These are phyloP conservation scores for Nigrograna mackinnonii DNA, from an alignment of 2,329 filamentous ascomycete species.

Conservation along the genomic window DNA sequence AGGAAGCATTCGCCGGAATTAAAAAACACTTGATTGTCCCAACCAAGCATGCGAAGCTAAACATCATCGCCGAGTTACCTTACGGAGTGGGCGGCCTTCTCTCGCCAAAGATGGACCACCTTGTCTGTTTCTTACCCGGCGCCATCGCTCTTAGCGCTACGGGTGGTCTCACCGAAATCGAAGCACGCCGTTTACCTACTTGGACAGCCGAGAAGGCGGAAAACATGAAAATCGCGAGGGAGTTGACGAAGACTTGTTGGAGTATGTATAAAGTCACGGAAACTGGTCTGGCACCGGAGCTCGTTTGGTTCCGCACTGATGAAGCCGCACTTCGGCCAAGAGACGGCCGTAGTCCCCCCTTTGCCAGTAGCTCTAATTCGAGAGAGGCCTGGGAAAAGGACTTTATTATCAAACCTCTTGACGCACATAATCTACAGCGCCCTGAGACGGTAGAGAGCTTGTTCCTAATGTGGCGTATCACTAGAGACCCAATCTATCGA, in stretches of 20 bases:
- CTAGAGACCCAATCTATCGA: slow-evolving; percentile 83
- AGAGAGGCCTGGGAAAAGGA: slow-evolving; percentile 70
- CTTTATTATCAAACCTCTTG: slow-evolving; percentile 77
- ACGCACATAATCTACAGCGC: slow-evolving; percentile 89
- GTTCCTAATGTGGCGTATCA: slow-evolving; percentile 99
- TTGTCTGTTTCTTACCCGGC: slow-evolving; percentile 96
- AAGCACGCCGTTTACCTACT: slow-evolving; percentile 70
- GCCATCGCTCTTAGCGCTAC: slow-evolving; percentile 91
- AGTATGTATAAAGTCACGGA: slow-evolving; percentile 92
- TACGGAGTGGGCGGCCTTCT: slow-evolving; percentile 68
- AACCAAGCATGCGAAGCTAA: slow-evolving; percentile 76
- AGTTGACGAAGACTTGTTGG: slow-evolving; percentile 97
- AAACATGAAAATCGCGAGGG: slow-evolving; percentile 83
- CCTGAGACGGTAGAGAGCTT: slow-evolving; percentile 96
- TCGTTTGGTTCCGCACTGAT: slow-evolving; percentile 83
- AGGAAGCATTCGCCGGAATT: slow-evolving; percentile 80
- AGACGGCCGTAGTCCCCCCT: slow-evolving; percentile 46
- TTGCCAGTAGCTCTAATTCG: slow-evolving; percentile 42
- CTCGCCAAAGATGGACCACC: slow-evolving; percentile 93
- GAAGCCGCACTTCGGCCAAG: slow-evolving; percentile 69
- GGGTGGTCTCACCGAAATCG: slow-evolving; percentile 72
- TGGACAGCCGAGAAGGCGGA: slow-evolving; percentile 83
- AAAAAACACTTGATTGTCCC: slow-evolving; percentile 93
- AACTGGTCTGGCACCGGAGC: slow-evolving; percentile 92
- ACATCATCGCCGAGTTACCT: slow-evolving; percentile 87